A percentile compares a stretch with the other conserved stretches of the same genome.
Evolutionary conservation across 1,284 basidiomycete species (phyloP).

Genomic region (Amylostereum chailletii): DNA sequence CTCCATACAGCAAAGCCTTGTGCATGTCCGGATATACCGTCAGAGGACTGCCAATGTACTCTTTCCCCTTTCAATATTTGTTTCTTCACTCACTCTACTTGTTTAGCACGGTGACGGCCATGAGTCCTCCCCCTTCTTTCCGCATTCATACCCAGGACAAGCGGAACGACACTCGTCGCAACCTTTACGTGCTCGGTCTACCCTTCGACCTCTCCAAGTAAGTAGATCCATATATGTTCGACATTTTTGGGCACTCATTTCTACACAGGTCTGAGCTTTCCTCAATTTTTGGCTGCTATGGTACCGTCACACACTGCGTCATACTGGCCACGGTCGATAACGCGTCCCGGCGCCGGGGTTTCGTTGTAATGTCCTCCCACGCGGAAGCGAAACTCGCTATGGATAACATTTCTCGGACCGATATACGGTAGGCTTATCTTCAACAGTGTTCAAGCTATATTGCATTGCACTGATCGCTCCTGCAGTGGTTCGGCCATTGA

Average conservation of each 20-base stretch:
- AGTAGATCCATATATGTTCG: slow-evolving; percentile 12
- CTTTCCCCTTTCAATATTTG: not conserved
- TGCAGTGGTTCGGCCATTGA: slow-evolving; percentile 60
- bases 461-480: not conserved
- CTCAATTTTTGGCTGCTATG: slow-evolving; percentile 51
- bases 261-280: slow-evolving; percentile 47
- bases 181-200: slow-evolving; percentile 71
- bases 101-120: slow-evolving; percentile 26
- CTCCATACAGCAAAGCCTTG: slow-evolving; percentile 44
- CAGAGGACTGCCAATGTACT: slow-evolving; percentile 44
- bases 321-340: slow-evolving; percentile 75
- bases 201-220: slow-evolving; percentile 73
- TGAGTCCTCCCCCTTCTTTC: slow-evolving; percentile 12
- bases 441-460: not conserved
- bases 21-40: slow-evolving; percentile 59
- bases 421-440: slow-evolving; percentile 44
- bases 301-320: slow-evolving; percentile 62
- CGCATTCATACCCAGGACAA: slow-evolving; percentile 17
- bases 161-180: slow-evolving; percentile 50
- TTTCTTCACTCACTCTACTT: not conserved
- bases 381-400: slow-evolving; percentile 62
- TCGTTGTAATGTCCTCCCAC: slow-evolving; percentile 68
- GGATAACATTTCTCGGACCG: slow-evolving; percentile 52
- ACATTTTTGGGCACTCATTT: not conserved
- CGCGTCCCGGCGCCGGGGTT: slow-evolving; percentile 69